A percentile compares a stretch with the other conserved stretches of the same genome.
Conservation (phyloP, 2,329 filamentous ascomycete species). For the Fusarium gaditjirri region DNA sequence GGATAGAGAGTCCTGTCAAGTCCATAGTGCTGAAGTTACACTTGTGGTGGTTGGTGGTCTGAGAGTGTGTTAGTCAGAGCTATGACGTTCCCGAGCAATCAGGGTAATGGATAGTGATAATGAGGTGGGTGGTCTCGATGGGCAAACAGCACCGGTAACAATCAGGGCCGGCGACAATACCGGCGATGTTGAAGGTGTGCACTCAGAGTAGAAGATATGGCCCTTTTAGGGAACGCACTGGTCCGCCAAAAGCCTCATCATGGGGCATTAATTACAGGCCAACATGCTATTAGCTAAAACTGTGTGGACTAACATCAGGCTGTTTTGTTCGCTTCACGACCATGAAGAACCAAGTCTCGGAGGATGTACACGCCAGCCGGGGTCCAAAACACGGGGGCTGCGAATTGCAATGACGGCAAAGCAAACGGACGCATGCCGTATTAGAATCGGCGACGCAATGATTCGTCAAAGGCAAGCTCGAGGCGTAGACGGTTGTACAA, state of each 20-base stretch:
- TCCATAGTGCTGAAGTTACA: constrained; percentile 41
- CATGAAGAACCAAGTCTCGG: constrained; percentile 38
- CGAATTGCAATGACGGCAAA: constrained; percentile 41
- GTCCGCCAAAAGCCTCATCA: constrained; percentile 40
- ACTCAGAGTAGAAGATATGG: constrained; percentile 36
- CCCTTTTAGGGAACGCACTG: constrained; percentile 41
- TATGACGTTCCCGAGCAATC: constrained; percentile 3
- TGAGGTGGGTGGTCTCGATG: constrained; percentile 15
- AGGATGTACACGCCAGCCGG: constrained; percentile 27
- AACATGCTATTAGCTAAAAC: constrained; percentile 43
- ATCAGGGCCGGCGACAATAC: constrained; percentile 10
- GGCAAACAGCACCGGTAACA: constrained; percentile 23
- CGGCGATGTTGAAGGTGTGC: constrained; percentile 19
- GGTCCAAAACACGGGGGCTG: constrained; percentile 29
- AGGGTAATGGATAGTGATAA: constrained; percentile 3
- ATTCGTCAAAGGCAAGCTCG: constrained; percentile 37
- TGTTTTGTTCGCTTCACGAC: constrained; percentile 37
- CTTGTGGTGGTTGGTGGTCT: constrained; percentile 2
- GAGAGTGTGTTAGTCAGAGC: neutral
- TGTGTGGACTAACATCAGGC: constrained; percentile 45
- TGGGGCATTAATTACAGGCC: constrained; percentile 30
- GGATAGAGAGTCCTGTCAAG: constrained; percentile 52
- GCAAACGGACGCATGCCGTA: constrained; percentile 33
- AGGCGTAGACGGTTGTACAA: constrained; percentile 31
- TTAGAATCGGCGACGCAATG: constrained; percentile 39